These are phyloP conservation scores for Candida broadrunensis DNA, from an alignment of 805 yeast genomes.

Conservation along the genomic window DNA sequence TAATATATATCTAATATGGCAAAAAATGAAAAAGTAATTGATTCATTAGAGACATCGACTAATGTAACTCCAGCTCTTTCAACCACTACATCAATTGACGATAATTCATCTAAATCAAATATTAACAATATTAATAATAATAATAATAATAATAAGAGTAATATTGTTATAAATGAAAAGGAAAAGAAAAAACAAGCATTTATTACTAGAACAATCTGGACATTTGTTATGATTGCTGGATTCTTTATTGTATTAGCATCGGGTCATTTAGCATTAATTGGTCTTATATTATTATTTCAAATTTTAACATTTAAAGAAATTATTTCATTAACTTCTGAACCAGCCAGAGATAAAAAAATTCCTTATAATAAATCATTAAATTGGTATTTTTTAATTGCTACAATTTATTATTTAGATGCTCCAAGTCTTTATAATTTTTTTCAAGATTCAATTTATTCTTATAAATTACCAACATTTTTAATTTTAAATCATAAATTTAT, in stretches of 20 bases:
- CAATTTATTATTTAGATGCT: slow-evolving; percentile 87
- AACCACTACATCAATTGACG: slow-evolving; percentile 2
- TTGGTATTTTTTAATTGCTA: slow-evolving; percentile 89
- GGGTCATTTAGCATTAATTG: slow-evolving; percentile 82
- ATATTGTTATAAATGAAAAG: slow-evolving; percentile 32
- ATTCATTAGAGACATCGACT: not conserved
- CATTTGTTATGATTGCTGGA: slow-evolving; percentile 80
- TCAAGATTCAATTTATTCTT: slow-evolving; percentile 48
- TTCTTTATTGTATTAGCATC: slow-evolving; percentile 70
- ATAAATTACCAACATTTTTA: slow-evolving; percentile 52
- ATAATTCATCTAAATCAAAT: slow-evolving; percentile 1
- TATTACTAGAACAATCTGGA: slow-evolving; percentile 87
- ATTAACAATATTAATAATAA: too few species aligned
- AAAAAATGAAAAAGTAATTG: too few species aligned
- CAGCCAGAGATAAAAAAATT: slow-evolving; percentile 77
- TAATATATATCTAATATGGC: too few species aligned
- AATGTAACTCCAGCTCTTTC: slow-evolving; percentile 1
- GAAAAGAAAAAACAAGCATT: slow-evolving; percentile 80
- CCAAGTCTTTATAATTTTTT: slow-evolving; percentile 73
- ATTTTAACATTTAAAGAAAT: slow-evolving; percentile 87
- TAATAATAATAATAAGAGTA: not conserved
- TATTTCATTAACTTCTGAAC: slow-evolving; percentile 78
- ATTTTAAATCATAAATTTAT: slow-evolving; percentile 80
- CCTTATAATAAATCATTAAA: slow-evolving; percentile 81
- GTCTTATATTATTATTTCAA: slow-evolving; percentile 70